Conservation (phyloP, 2,329 filamentous ascomycete species). For the Pochonia chlamydosporia region DNA sequence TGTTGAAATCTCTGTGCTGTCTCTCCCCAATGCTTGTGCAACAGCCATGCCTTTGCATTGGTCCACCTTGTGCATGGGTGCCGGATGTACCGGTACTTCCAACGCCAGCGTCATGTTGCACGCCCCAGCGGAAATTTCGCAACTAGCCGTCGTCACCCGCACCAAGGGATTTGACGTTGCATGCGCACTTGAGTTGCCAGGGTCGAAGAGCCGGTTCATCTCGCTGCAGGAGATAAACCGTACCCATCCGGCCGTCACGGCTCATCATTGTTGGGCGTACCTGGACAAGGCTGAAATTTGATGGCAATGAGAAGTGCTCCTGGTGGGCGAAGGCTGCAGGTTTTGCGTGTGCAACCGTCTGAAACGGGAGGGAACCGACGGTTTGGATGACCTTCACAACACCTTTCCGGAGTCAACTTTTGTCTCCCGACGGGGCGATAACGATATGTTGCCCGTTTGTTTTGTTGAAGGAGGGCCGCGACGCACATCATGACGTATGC, state of each 20-base stretch:
- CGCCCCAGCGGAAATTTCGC: neutral
- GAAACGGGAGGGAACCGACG: neutral
- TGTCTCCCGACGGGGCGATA: neutral
- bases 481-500: too few species aligned
- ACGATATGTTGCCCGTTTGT: too few species aligned
- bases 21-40: too few species aligned
- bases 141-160: neutral
- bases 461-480: too few species aligned
- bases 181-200: neutral
- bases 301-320: too few species aligned
- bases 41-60: too few species aligned
- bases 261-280: neutral
- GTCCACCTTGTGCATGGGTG: neutral
- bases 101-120: neutral
- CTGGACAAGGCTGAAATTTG: constrained; percentile 5
- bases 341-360: too few species aligned
- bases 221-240: neutral
- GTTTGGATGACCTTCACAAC: too few species aligned
- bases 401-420: neutral
- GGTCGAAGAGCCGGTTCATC: constrained; percentile 1
- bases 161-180: neutral
- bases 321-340: too few species aligned
- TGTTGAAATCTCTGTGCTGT: constrained; percentile 1
- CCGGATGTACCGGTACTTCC: constrained; percentile 1
- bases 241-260: neutral